Conservation (phyloP, 257 asterid genomes). For the Lavandula angustifolia region DNA sequence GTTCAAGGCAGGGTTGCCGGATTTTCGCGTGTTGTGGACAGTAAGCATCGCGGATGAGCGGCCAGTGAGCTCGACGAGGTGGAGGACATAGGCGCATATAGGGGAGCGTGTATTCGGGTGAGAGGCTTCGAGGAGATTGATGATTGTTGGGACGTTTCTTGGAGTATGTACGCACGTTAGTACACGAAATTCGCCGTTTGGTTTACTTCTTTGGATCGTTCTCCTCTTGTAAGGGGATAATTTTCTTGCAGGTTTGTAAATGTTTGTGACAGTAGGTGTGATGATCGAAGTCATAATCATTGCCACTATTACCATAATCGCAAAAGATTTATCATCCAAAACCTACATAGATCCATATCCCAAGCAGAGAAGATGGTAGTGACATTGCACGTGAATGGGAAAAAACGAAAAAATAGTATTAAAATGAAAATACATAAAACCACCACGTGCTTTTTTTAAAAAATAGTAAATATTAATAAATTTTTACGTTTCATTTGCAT, state of each 20-base stretch:
- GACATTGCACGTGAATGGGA: too few relatives aligned
- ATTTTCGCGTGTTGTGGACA: slow-evolving; percentile 67
- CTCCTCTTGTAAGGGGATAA: slow-evolving; percentile 62
- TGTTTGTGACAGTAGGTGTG: slow-evolving; percentile 59
- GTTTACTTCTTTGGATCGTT: slow-evolving; percentile 60
- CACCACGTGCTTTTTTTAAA: too few relatives aligned
- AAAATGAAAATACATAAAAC: too few relatives aligned
- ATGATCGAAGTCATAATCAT: slow-evolving; percentile 69
- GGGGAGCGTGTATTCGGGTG: slow-evolving; percentile 77
- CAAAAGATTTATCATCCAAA: slow-evolving; percentile 70
- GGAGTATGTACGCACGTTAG: slow-evolving; percentile 78
- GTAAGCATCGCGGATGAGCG: slow-evolving; percentile 95
- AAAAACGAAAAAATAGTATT: too few relatives aligned
- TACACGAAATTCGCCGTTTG: slow-evolving; percentile 67
- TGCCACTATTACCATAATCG: slow-evolving; percentile 88
- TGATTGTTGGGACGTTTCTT: slow-evolving; percentile 80
- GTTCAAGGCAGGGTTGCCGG: slow-evolving; percentile 65
- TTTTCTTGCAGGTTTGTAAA: slow-evolving; percentile 72
- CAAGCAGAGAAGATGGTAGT: too few relatives aligned
- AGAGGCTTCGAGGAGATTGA: slow-evolving; percentile 84
- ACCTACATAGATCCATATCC: too few relatives aligned
- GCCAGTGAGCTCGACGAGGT: slow-evolving; percentile 91
- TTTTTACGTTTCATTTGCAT: too few relatives aligned
- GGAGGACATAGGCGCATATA: slow-evolving; percentile 64
- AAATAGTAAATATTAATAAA: too few relatives aligned